phyloP scores from a whole-genome alignment of 2,329 filamentous ascomycete genomes.

The Penicillium verrucosum region DNA sequence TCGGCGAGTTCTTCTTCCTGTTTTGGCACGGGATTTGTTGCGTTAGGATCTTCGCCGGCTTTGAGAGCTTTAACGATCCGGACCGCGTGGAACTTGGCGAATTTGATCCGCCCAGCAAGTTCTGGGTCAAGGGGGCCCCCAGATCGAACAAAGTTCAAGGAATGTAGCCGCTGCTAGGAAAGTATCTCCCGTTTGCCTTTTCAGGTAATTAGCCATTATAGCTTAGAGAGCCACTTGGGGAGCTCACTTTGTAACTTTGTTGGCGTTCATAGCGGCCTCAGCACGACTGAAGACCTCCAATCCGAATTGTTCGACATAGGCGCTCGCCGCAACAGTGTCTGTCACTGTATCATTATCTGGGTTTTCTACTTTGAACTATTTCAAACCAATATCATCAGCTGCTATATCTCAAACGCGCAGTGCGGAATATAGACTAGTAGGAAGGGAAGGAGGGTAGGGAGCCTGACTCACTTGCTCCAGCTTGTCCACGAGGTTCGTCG shows the following conservation, averaged over 20 bases:
- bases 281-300: constrained; percentile 82
- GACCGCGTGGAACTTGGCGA: constrained; percentile 91
- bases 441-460: neutral
- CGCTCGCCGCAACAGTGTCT: constrained; percentile 82
- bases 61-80: constrained; percentile 89
- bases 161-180: constrained; percentile 92
- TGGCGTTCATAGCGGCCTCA: constrained; percentile 74
- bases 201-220: neutral
- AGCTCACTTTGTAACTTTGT: constrained; percentile 73
- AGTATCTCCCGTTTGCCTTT: constrained; percentile 84
- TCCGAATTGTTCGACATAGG: constrained; percentile 92
- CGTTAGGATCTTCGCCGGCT: constrained; percentile 87
- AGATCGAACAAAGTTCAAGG: constrained; percentile 81
- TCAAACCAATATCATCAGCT: constrained; percentile 3
- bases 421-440: neutral
- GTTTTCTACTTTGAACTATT: constrained; percentile 67
- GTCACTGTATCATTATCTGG: constrained; percentile 75
- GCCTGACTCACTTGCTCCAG: constrained; percentile 65
- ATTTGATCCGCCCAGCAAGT: constrained; percentile 83
- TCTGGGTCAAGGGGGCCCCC: constrained; percentile 72
- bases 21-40: constrained; percentile 72
- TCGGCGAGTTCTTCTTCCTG: constrained; percentile 50
- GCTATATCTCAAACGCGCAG: neutral
- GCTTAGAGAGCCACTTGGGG: neutral
- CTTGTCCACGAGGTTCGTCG: constrained; percentile 82